Evolutionary conservation across 768 basidiomycete species (phyloP).

Genomic region (Sporobolomyces roseus): DNA sequence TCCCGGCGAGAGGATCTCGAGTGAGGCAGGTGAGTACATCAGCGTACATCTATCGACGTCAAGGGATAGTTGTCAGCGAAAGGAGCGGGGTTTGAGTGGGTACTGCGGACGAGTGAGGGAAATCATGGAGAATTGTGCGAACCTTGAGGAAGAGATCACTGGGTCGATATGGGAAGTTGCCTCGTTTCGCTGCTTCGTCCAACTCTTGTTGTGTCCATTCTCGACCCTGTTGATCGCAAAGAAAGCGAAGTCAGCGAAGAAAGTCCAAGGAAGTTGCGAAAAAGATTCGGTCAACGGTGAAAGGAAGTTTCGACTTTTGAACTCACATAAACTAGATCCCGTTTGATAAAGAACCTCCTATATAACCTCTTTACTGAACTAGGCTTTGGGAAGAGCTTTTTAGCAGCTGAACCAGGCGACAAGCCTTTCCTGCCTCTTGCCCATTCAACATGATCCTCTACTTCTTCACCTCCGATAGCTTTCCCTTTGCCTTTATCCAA

Average conservation of each 20-base stretch:
- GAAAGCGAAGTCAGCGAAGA: slow-evolving; percentile 15
- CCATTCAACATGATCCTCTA: slow-evolving; percentile 7
- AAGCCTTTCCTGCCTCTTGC: slow-evolving; percentile 12
- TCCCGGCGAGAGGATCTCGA: slow-evolving; percentile 56
- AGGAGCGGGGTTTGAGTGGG: not conserved
- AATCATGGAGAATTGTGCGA: too few relatives aligned
- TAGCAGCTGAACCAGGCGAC: slow-evolving; percentile 51
- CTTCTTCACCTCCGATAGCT: slow-evolving; percentile 17
- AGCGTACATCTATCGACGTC: slow-evolving; percentile 58
- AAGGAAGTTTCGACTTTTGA: slow-evolving; percentile 25
- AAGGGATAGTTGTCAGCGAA: not conserved
- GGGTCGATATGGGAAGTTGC: slow-evolving; percentile 57
- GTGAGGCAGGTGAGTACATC: slow-evolving; percentile 62
- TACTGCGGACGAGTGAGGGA: too few relatives aligned
- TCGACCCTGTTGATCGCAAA: slow-evolving; percentile 32
- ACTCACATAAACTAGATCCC: slow-evolving; percentile 47
- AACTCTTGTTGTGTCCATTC: slow-evolving; percentile 52
- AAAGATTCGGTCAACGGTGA: not conserved
- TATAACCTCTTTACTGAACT: slow-evolving; percentile 46
- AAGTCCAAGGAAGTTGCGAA: not conserved
- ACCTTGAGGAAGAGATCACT: slow-evolving; percentile 64
- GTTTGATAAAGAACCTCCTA: slow-evolving; percentile 49
- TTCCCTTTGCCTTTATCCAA: not conserved
- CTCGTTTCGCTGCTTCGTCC: slow-evolving; percentile 55
- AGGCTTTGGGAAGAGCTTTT: slow-evolving; percentile 52